Conservation (phyloP, 106 monocot genomes). For the Platanthera guangdongensis region DNA sequence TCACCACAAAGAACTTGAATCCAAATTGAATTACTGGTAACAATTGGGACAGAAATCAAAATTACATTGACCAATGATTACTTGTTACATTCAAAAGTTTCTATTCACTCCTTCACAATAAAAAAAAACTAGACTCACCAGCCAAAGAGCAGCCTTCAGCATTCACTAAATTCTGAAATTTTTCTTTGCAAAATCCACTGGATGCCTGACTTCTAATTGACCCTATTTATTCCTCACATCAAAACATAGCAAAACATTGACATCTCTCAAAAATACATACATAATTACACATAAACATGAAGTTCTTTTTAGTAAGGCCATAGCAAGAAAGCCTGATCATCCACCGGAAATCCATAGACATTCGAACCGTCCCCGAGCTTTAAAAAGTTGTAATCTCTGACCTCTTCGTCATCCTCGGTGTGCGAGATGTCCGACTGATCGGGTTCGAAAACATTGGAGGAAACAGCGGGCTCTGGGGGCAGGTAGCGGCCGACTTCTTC, state of each 20-base stretch:
- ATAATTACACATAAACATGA: not conserved
- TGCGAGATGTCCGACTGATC: slow-evolving; percentile 22
- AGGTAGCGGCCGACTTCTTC: not conserved
- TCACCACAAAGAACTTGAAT: no score
- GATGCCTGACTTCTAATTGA: not conserved
- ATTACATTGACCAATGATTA: not conserved
- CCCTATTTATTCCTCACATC: not conserved
- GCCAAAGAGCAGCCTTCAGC: not conserved
- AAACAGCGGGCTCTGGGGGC: slow-evolving; percentile 6
- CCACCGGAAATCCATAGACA: slow-evolving; percentile 12
- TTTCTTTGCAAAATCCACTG: not conserved
- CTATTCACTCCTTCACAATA: not conserved
- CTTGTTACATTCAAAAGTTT: not conserved
- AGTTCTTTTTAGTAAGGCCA: slow-evolving; percentile 21
- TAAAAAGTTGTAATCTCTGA: slow-evolving; percentile 14
- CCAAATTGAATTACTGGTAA: not conserved
- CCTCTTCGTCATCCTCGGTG: slow-evolving; percentile 19
- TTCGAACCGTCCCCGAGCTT: slow-evolving; percentile 16
- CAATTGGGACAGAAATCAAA: not conserved
- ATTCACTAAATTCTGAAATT: not conserved
- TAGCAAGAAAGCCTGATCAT: slow-evolving; percentile 32
- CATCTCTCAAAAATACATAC: not conserved
- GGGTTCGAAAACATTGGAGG: slow-evolving; percentile 25
- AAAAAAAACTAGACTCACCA: not conserved
- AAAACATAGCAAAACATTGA: not conserved